Conservation (phyloP, 2,329 filamentous ascomycete genomes). For the Dactylellina parvicollis region DNA sequence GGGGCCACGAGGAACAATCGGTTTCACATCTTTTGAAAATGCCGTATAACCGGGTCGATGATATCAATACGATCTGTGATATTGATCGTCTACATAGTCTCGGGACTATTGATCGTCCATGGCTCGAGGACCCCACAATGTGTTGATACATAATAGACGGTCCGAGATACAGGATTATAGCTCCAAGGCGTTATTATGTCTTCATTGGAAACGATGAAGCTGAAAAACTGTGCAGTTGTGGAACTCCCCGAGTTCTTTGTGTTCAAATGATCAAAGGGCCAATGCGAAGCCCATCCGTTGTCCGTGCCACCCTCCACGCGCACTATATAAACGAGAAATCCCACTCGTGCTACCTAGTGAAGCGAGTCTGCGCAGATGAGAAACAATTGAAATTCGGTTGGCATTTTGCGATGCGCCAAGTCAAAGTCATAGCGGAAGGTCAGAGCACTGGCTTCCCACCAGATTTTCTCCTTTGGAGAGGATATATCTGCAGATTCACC, state of each 20-base stretch:
- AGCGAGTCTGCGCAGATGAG: neutral
- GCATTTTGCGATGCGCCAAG: neutral
- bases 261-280: no score
- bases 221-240: conserved; percentile 1
- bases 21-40: neutral
- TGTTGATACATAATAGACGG: no score
- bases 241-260: neutral
- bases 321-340: neutral
- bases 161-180: neutral
- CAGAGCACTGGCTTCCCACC: conserved; percentile 31
- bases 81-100: no score
- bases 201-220: neutral
- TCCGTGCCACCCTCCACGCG: conserved; percentile 20
- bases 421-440: conserved; percentile 41
- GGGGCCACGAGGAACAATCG: neutral
- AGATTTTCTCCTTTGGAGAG: neutral
- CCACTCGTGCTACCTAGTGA: neutral
- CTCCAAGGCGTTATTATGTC: no score
- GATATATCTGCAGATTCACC: neutral
- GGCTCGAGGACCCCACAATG: conserved; percentile 28
- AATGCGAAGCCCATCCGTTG: conserved; percentile 7
- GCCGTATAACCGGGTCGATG: neutral
- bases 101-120: neutral
- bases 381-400: neutral
- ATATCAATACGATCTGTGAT: neutral